phyloP scores from a whole-genome alignment of 345 rosid species.

The Sonneratia caseolaris region DNA sequence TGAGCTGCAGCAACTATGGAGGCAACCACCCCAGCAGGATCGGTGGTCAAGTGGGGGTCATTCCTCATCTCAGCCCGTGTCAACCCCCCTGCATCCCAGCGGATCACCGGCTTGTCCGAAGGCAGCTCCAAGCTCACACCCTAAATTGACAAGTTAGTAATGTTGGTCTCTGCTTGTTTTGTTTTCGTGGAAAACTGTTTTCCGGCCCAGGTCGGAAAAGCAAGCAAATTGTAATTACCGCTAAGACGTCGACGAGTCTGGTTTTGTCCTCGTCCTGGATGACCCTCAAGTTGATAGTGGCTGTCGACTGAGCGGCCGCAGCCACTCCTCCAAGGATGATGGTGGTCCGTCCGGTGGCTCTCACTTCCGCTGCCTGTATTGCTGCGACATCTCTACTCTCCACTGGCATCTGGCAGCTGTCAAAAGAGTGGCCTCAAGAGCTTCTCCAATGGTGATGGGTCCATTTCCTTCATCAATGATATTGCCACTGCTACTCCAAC shows the following conservation, averaged over 20 bases:
- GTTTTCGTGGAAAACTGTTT: background rate
- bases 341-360: slow-evolving; percentile 65
- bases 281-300: slow-evolving; percentile 46
- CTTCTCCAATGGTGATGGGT: slow-evolving; percentile 56
- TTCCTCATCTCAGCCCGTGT: slow-evolving; percentile 21
- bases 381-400: slow-evolving; percentile 84
- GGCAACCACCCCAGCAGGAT: slow-evolving; percentile 27
- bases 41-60: slow-evolving; percentile 9
- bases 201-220: background rate
- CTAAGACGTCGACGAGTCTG: slow-evolving; percentile 52
- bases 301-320: slow-evolving; percentile 75
- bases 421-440: slow-evolving; percentile 59
- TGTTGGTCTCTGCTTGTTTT: too few species aligned
- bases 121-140: slow-evolving; percentile 22
- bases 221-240: slow-evolving; percentile 20
- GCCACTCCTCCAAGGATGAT: slow-evolving; percentile 59
- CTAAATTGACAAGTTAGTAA: background rate
- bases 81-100: slow-evolving; percentile 22
- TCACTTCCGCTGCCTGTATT: slow-evolving; percentile 78
- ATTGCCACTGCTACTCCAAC: background rate
- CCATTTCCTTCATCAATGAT: slow-evolving; percentile 4
- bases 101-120: slow-evolving; percentile 14
- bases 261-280: slow-evolving; percentile 42
- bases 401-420: slow-evolving; percentile 63
- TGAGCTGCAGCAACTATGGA: slow-evolving; percentile 20